phyloP scores from a whole-genome alignment of 352 stramenopile genomes.

The Phytophthora litchii region DNA sequence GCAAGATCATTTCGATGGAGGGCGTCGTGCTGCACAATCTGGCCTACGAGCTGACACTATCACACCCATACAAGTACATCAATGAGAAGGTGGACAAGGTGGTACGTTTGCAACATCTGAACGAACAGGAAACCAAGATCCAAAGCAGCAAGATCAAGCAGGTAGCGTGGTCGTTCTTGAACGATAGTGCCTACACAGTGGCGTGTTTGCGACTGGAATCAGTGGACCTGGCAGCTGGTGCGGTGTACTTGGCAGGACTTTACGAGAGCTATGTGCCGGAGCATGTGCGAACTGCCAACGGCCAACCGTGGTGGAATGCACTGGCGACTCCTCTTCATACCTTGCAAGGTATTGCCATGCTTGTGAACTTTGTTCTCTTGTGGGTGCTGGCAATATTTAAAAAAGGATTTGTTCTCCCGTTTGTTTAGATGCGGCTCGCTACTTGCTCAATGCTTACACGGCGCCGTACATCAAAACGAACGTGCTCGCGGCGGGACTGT shows the following conservation, averaged over 20 bases:
- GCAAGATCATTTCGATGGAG: constrained; percentile 88
- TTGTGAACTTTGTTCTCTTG: constrained; percentile 44
- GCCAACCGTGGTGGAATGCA: constrained; percentile 75
- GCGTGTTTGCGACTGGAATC: constrained; percentile 82
- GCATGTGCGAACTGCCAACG: constrained; percentile 54
- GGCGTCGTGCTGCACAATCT: constrained; percentile 82
- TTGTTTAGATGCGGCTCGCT: constrained; percentile 80
- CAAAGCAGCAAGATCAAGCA: constrained; percentile 85
- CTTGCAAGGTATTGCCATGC: constrained; percentile 79
- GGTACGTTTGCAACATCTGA: constrained; percentile 66
- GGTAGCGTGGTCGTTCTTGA: constrained; percentile 89
- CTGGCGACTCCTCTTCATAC: constrained; percentile 70
- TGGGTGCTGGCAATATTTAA: constrained; percentile 64
- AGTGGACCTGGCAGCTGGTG: constrained; percentile 71
- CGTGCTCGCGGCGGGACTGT: constrained; percentile 70
- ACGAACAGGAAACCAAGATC: constrained; percentile 53
- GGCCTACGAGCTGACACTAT: constrained; percentile 84
- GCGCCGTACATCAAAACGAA: constrained; percentile 79
- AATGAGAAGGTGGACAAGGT: constrained; percentile 89
- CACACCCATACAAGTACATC: constrained; percentile 88
- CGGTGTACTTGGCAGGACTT: constrained; percentile 83
- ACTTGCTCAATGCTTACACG: constrained; percentile 80
- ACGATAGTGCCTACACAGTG: constrained; percentile 87
- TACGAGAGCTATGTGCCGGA: constrained; percentile 84
- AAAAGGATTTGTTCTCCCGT: constrained; percentile 58